phyloP scores from a whole-genome alignment of 2,329 filamentous ascomycete genomes.

The Kalmusia sp. region DNA sequence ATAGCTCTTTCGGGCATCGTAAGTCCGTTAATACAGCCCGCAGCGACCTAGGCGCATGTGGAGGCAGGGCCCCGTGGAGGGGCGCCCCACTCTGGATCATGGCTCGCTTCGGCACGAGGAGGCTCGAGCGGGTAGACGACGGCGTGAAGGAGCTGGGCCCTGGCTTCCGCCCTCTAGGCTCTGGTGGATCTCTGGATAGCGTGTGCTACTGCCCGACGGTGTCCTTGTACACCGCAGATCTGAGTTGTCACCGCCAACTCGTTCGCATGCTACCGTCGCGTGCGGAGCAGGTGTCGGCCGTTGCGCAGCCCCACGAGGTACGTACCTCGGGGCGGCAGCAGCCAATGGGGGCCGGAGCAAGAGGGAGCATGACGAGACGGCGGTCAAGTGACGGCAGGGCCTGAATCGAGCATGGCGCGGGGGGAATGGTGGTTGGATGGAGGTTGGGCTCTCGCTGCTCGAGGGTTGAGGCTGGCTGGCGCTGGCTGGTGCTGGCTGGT shows the following conservation, averaged over 20 bases:
- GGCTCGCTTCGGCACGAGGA: slow-evolving; percentile 34
- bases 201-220: slow-evolving; percentile 24
- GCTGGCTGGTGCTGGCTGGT: too few relatives aligned
- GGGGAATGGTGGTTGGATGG: too few relatives aligned
- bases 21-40: slow-evolving; percentile 43
- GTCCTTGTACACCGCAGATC: slow-evolving; percentile 28
- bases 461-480: too few relatives aligned
- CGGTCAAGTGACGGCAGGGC: neutral
- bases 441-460: too few relatives aligned
- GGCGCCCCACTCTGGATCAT: slow-evolving; percentile 19
- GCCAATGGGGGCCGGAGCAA: too few relatives aligned
- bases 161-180: slow-evolving; percentile 23
- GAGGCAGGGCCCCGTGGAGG: slow-evolving; percentile 2
- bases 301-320: slow-evolving; percentile 25
- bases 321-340: slow-evolving; percentile 12
- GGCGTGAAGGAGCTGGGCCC: slow-evolving; percentile 21
- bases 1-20: slow-evolving; percentile 27
- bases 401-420: too few relatives aligned
- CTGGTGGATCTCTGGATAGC: slow-evolving; percentile 30
- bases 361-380: too few relatives aligned
- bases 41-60: slow-evolving; percentile 16
- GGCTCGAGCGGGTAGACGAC: slow-evolving; percentile 29
- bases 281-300: slow-evolving; percentile 19
- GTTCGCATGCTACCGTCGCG: slow-evolving; percentile 19
- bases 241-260: slow-evolving; percentile 30